Percentiles rank a stretch among this genome's conserved stretches.
These are phyloP conservation scores for Diaporthe sp. DNA, from an alignment of 2,329 filamentous ascomycete species.

Conservation along the genomic window DNA sequence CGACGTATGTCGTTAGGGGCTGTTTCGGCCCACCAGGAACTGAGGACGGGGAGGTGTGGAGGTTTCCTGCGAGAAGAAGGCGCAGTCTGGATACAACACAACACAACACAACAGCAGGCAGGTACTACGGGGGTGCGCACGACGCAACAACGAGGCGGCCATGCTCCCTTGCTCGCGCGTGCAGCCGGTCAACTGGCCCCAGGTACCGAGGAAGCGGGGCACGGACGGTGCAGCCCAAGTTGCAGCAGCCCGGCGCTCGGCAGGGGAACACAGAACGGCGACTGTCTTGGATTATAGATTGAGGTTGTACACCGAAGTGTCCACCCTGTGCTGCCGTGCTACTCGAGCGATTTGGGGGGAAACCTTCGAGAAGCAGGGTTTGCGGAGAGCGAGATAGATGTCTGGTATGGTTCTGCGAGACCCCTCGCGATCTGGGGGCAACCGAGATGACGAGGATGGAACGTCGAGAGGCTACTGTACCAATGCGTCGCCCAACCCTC, in stretches of 20 bases:
- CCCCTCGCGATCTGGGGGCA: neutral
- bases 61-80: neutral
- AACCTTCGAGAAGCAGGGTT: constrained; percentile 31
- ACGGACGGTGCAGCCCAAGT: constrained; percentile 17
- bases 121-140: neutral
- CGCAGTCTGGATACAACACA: neutral
- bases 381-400: neutral
- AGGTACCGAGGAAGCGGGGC: constrained; percentile 31
- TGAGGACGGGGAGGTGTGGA: neutral
- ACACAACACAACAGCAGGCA: neutral
- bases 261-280: constrained; percentile 38
- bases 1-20: constrained; percentile 30
- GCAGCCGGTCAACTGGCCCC: constrained; percentile 24
- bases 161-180: constrained; percentile 19
- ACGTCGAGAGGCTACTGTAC: neutral
- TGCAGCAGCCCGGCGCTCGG: constrained; percentile 28
- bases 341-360: constrained; percentile 21
- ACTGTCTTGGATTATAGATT: constrained; percentile 39
- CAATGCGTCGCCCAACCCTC: neutral
- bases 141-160: neutral
- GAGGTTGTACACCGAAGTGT: constrained; percentile 41
- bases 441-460: constrained; percentile 26
- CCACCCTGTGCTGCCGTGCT: constrained; percentile 9
- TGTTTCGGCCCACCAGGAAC: constrained; percentile 19
- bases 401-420: neutral